Conservation (phyloP, 176 grass and related monocot species). For the Triticum dicoccoides region DNA sequence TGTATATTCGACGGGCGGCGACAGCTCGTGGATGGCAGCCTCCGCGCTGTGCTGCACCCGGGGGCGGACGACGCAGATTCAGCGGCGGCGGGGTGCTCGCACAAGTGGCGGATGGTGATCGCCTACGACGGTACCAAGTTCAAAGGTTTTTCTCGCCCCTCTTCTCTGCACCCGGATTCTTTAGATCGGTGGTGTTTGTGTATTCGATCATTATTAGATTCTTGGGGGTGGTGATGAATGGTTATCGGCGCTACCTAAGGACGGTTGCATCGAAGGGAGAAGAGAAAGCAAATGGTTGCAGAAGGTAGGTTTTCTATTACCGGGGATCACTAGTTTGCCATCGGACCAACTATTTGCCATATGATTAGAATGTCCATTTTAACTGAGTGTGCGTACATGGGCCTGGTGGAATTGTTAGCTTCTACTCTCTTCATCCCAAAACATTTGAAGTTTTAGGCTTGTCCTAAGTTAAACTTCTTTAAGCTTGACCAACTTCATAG, state of each 20-base stretch:
- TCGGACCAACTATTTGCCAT: too few species aligned
- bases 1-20: slow-evolving; percentile 4
- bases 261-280: neutral
- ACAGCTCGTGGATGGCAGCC: slow-evolving; percentile 28
- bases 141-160: slow-evolving; percentile 49
- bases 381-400: too few species aligned
- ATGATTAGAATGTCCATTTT: too few species aligned
- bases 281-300: neutral
- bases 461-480: too few species aligned
- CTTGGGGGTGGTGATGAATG: neutral
- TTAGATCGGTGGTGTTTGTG: neutral
- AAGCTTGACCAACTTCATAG: too few species aligned
- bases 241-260: neutral
- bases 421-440: too few species aligned
- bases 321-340: too few species aligned
- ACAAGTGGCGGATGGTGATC: slow-evolving; percentile 90
- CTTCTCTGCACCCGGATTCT: neutral
- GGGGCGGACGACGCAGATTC: slow-evolving; percentile 18
- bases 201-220: neutral
- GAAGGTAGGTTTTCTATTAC: neutral
- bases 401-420: too few species aligned
- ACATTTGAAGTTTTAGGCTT: too few species aligned
- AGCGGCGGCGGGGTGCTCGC: neutral
- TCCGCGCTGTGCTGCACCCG: neutral
- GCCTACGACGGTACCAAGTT: slow-evolving; percentile 89